phyloP scores from a whole-genome alignment of 495 filamentous ascomycete genomes.

The Xylaria longipes region DNA sequence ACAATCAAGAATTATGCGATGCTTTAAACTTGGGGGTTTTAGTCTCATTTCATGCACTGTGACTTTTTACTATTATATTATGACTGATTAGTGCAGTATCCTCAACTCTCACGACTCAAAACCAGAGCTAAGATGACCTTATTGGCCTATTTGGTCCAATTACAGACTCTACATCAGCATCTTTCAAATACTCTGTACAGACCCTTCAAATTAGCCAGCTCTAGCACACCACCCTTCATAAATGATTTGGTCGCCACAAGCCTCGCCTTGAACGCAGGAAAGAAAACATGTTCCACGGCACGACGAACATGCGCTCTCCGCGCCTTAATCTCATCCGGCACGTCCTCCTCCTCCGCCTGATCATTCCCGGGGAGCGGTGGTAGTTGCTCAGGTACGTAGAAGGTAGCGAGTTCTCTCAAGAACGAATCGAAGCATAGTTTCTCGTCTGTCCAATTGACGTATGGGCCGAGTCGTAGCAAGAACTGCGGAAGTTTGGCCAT shows the following conservation, averaged over 20 bases:
- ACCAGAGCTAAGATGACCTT: constrained; percentile 21
- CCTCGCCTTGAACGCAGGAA: constrained; percentile 81
- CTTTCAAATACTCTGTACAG: constrained; percentile 97
- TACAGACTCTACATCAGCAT: constrained; percentile 61
- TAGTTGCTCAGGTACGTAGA: constrained; percentile 88
- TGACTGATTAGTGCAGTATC: background rate
- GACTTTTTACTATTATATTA: background rate
- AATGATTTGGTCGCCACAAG: constrained; percentile 83
- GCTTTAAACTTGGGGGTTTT: background rate
- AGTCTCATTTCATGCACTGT: background rate
- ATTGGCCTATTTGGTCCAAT: no score
- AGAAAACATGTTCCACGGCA: constrained; percentile 74
- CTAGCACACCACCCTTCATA: constrained; percentile 75
- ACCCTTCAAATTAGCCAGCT: constrained; percentile 93
- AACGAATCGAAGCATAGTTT: constrained; percentile 87
- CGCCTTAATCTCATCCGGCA: constrained; percentile 60
- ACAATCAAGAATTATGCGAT: background rate
- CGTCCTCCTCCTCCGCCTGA: constrained; percentile 49
- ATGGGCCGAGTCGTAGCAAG: constrained; percentile 84
- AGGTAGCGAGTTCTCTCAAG: constrained; percentile 83
- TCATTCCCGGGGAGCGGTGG: constrained; percentile 59
- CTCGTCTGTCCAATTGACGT: constrained; percentile 86
- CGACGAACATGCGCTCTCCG: constrained; percentile 65
- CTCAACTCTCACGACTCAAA: background rate
- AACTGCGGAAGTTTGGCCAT: constrained; percentile 89